Conservation (phyloP, 768 basidiomycete species). For the Lactifluus volemus region DNA sequence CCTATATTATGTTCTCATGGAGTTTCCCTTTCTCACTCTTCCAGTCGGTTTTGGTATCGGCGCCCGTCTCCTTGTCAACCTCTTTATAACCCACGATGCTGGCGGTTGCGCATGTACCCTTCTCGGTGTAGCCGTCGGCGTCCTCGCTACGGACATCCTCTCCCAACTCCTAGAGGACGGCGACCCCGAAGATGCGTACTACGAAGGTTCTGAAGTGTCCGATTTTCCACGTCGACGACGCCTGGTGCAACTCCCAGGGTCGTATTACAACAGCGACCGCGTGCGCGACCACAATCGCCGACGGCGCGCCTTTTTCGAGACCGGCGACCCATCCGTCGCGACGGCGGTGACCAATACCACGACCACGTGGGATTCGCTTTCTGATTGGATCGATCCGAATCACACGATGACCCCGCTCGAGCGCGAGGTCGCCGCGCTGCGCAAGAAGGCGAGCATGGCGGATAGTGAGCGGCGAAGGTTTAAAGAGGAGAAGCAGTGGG, state of each 20-base stretch:
- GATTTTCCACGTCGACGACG: slow-evolving; percentile 18
- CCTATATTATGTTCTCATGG: slow-evolving; percentile 55
- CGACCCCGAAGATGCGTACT: slow-evolving; percentile 26
- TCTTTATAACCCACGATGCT: slow-evolving; percentile 43
- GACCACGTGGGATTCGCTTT: slow-evolving; percentile 62
- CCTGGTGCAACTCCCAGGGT: slow-evolving; percentile 15
- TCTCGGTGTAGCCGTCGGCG: slow-evolving; percentile 59
- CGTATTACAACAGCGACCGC: not conserved
- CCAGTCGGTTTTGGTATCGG: slow-evolving; percentile 49
- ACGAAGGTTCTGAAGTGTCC: slow-evolving; percentile 15
- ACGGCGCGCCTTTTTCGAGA: slow-evolving; percentile 22
- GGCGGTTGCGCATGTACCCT: slow-evolving; percentile 49
- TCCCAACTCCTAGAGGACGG: slow-evolving; percentile 54
- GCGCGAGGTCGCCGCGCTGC: slow-evolving; percentile 64
- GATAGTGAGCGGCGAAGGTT: slow-evolving; percentile 76
- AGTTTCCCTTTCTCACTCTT: slow-evolving; percentile 44
- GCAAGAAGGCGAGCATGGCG: slow-evolving; percentile 70
- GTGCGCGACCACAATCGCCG: slow-evolving; percentile 15
- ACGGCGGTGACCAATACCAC: slow-evolving; percentile 29
- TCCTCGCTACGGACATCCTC: slow-evolving; percentile 62
- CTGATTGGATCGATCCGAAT: slow-evolving; percentile 53
- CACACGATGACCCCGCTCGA: slow-evolving; percentile 55
- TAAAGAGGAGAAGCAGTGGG: slow-evolving; percentile 86
- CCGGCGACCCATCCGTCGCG: slow-evolving; percentile 22
- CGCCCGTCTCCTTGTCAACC: slow-evolving; percentile 59